Evolutionary conservation across 1,284 basidiomycete genomes (phyloP), one percentile per base, ranked within the genome.

Genomic region (Takashimella tepidaria): DNA sequence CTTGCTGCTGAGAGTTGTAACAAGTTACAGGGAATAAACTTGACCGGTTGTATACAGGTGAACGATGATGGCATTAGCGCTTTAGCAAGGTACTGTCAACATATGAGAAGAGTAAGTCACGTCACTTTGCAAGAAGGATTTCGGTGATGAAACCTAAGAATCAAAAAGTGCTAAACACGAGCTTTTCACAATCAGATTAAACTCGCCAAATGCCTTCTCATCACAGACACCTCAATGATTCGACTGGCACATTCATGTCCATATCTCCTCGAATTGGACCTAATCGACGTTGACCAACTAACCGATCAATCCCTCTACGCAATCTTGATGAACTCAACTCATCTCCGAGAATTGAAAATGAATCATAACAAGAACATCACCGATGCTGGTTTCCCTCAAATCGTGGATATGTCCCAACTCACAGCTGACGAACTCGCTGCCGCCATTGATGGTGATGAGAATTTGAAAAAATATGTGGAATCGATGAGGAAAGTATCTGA

Each of bases 261-360:
- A 0, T 81, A 92, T 37, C 81, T 99, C 19, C 82, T 98, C 51
- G 96, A 99, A 75, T 85, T 97, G 61, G 96, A 98, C 75, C 83
- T 98, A 59, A 87, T 91, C 64, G 81, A 85, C 58, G 93, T 92
- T 76, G 81, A 83, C 54, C 80, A 81, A 51, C 82, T 98, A 66
- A 87, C 89, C 11, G 86, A 97, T 69, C 72, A 79, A 20, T 81
- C 89, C 40, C 80, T 92, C 48, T 85, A 90, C 50, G 85, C 91
- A 61, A 82, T 98, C 20, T 96, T 95, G 88, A 79, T 82, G 16
- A 78, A 88, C 63, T 85, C 85, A 1, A 78, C 78, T 19, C 83
- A 91, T 65, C 87, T 98, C 79, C 87, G 96, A 46, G 96, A 99
- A 75, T 83, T 99, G 73, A 83, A 87, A 41, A 80, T 98, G 41